A percentile compares a stretch with the other conserved stretches of the same genome.
Conservation (phyloP, 1,284 basidiomycete species). For the Grifola frondosa region DNA sequence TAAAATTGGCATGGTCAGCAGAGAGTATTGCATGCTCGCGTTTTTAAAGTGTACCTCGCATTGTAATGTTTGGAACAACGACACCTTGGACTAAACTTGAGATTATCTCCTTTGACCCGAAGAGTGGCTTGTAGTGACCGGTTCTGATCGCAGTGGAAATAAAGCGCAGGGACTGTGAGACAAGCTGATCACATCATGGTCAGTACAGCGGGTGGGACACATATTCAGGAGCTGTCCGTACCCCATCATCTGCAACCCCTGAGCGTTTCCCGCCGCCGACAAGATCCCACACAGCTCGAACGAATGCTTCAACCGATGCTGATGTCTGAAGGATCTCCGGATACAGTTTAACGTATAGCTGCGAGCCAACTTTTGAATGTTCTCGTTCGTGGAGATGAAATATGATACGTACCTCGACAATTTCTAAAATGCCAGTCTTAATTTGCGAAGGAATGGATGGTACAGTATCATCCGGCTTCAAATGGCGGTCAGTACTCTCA, state of each 20-base stretch:
- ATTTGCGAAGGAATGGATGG: constrained; percentile 86
- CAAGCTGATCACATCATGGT: constrained; percentile 53
- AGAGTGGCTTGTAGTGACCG: constrained; percentile 71
- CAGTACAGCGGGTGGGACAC: too few relatives aligned
- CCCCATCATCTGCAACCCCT: constrained; percentile 77
- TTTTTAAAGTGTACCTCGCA: too few relatives aligned
- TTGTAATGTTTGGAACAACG: constrained; percentile 88
- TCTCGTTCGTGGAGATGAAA: background rate
- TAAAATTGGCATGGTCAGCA: background rate
- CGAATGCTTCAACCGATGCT: constrained; percentile 77
- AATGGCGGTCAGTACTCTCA: constrained; percentile 12
- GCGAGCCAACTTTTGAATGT: background rate
- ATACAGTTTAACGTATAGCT: constrained; percentile 92
- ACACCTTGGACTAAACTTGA: constrained; percentile 86
- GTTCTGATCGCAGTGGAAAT: constrained; percentile 91
- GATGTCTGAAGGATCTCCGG: constrained; percentile 79
- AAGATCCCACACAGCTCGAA: constrained; percentile 91
- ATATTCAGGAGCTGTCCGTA: constrained; percentile 42
- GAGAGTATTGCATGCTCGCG: background rate
- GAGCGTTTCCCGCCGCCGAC: constrained; percentile 73
- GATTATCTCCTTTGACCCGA: constrained; percentile 77
- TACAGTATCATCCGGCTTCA: constrained; percentile 78
- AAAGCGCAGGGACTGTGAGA: constrained; percentile 92
- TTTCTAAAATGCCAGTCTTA: constrained; percentile 89
- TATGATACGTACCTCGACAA: constrained; percentile 63